A percentile compares a stretch with the other conserved stretches of the same genome.
Evolutionary conservation across 768 basidiomycete species (phyloP).

Genomic region (Pleurotus platypus): DNA sequence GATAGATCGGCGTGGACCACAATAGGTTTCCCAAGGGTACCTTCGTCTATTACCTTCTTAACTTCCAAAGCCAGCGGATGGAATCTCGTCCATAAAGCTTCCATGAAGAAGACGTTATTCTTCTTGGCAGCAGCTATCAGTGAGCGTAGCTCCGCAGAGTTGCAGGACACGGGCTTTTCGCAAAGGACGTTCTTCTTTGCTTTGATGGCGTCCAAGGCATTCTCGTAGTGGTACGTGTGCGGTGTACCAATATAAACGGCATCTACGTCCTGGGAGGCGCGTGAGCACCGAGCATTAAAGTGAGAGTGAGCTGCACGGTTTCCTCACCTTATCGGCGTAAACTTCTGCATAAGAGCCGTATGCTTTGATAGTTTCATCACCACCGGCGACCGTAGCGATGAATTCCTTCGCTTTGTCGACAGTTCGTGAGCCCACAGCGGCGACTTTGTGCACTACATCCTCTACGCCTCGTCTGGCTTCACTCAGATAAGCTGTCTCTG

Average conservation of each 20-base stretch:
- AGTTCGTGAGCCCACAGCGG: constrained; percentile 76
- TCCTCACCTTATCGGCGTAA: constrained; percentile 59
- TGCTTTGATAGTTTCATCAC: constrained; percentile 54
- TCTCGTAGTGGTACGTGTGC: constrained; percentile 79
- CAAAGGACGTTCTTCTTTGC: constrained; percentile 85
- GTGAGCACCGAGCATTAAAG: not conserved
- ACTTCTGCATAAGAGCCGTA: constrained; percentile 76
- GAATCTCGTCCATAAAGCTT: constrained; percentile 87
- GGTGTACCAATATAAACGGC: constrained; percentile 84
- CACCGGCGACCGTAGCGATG: constrained; percentile 47
- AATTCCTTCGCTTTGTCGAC: constrained; percentile 68
- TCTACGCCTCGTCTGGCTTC: constrained; percentile 54
- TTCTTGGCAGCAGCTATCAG: constrained; percentile 74
- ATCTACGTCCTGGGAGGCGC: constrained; percentile 55
- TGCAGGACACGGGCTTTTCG: constrained; percentile 85
- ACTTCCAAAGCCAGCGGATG: constrained; percentile 66
- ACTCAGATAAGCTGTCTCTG: not conserved
- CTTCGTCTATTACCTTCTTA: constrained; percentile 58
- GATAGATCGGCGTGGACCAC: constrained; percentile 76
- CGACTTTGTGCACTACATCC: constrained; percentile 66
- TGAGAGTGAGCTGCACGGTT: not conserved
- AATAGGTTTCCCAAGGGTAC: constrained; percentile 62
- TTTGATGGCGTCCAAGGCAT: constrained; percentile 70
- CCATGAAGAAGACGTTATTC: constrained; percentile 85
- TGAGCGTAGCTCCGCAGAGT: constrained; percentile 70